Percentiles rank a stretch among this genome's conserved stretches.
Evolutionary conservation across 2,329 filamentous ascomycete genomes (phyloP).

Genomic region (Lizonia empirigonia): DNA sequence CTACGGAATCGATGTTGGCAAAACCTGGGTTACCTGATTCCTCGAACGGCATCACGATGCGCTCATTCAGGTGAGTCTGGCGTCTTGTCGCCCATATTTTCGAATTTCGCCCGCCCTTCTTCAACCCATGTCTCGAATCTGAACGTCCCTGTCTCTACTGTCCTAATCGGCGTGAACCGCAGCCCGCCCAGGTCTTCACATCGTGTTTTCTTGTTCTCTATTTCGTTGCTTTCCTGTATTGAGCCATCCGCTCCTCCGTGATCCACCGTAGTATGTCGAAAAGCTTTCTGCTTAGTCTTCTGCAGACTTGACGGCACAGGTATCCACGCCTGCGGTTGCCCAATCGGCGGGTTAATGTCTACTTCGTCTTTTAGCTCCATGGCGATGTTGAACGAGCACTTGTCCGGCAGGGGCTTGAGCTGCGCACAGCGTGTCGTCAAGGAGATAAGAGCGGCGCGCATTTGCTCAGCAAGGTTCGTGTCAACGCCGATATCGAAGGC

Average conservation of each 20-base stretch:
- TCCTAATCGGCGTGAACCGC: constrained; percentile 65
- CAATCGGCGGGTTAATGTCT: constrained; percentile 53
- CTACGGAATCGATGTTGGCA: too few species aligned
- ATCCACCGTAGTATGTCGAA: not conserved
- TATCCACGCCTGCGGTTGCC: constrained; percentile 64
- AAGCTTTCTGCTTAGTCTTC: constrained; percentile 33
- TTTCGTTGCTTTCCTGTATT: constrained; percentile 23
- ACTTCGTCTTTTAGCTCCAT: constrained; percentile 71
- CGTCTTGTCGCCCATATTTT: constrained; percentile 24
- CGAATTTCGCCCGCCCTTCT: constrained; percentile 61
- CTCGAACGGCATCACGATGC: too few species aligned
- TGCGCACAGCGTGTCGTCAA: constrained; percentile 65
- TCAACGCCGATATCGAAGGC: constrained; percentile 32
- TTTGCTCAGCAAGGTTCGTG: constrained; percentile 71
- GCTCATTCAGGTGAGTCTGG: too few species aligned
- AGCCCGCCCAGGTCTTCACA: constrained; percentile 56
- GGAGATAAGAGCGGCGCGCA: constrained; percentile 69
- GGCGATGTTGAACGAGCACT: constrained; percentile 75
- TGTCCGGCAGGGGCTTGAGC: constrained; percentile 63
- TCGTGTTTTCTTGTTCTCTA: constrained; percentile 16
- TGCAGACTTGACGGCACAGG: constrained; percentile 59
- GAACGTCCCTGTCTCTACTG: constrained; percentile 68
- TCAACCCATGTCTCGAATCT: constrained; percentile 73
- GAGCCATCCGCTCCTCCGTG: constrained; percentile 12
- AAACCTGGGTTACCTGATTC: too few species aligned